A percentile compares a stretch with the other conserved stretches of the same genome.
Conservation (phyloP, 257 asterid species). For the Solanum gandarillasii region DNA sequence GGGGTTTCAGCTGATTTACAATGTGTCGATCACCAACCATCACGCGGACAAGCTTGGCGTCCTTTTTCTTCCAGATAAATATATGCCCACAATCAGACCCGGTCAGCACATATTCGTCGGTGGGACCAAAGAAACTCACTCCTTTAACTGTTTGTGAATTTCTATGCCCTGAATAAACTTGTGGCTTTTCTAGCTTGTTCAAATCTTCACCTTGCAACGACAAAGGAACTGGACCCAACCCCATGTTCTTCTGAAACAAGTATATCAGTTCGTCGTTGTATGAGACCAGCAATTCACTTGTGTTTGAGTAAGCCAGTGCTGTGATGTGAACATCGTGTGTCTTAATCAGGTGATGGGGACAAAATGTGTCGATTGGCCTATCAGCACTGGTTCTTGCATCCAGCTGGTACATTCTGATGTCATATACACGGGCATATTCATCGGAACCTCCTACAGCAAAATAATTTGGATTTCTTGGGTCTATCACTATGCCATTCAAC, state of each 20-base stretch:
- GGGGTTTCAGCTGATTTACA: slow-evolving; percentile 56
- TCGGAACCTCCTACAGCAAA: slow-evolving; percentile 72
- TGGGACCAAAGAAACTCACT: slow-evolving; percentile 67
- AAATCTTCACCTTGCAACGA: slow-evolving; percentile 20
- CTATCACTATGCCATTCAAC: slow-evolving; percentile 54
- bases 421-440: slow-evolving; percentile 62
- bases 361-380: slow-evolving; percentile 39
- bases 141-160: slow-evolving; percentile 65
- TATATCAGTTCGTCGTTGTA: slow-evolving; percentile 66
- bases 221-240: slow-evolving; percentile 41
- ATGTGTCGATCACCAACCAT: slow-evolving; percentile 58
- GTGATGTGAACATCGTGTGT: slow-evolving; percentile 44
- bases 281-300: slow-evolving; percentile 64
- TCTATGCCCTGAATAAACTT: slow-evolving; percentile 54
- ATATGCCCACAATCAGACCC: slow-evolving; percentile 83
- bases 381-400: slow-evolving; percentile 29
- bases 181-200: slow-evolving; percentile 17
- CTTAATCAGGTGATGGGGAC: slow-evolving; percentile 41
- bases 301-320: slow-evolving; percentile 58
- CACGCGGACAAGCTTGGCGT: slow-evolving; percentile 45
- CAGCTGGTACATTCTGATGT: slow-evolving; percentile 43
- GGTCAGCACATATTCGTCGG: slow-evolving; percentile 53
- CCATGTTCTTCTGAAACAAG: slow-evolving; percentile 58
- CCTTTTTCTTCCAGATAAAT: slow-evolving; percentile 71
- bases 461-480: slow-evolving; percentile 72